Base-by-base conservation (phyloP, 352 stramenopile species). In the Phytophthora pistaciae region DNA sequence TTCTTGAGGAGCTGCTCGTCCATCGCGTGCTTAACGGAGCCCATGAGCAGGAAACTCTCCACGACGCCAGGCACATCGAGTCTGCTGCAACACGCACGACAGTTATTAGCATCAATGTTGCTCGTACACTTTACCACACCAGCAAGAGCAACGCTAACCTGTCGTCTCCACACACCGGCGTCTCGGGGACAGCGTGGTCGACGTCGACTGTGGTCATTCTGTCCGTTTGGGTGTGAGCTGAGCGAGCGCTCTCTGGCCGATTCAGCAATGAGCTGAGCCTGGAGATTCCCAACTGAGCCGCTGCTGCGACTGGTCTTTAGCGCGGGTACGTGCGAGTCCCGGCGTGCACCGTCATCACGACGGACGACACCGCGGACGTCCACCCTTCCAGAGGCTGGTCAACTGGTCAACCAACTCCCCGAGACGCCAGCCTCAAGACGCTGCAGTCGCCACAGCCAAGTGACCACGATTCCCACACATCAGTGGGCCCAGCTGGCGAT, bases 61-160 rank as follows among this genome's bases (percentile, higher is more conserved):
- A 92, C 74, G 31, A 92, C 74, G 21, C 85, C 85, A 14, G 85
- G 85, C 29, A 92, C 76, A 40, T 92, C 85, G 29, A 92, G 73
- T 73, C 84, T 89, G 49, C 48, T 56, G 40, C n/a, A 49, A 46
- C 27, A 36, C 8, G 29, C 29, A 36, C 29, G 29, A 36, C 8
- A 36, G 29, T 36, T 36, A 36, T 36, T 3, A 36, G 29, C 29
- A 0, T 2, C 29, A 36, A 36, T 36, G 29, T 33, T 33, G 29
- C 7, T 33, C 5, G 29, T 7, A 33, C 29, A 3, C 29, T n/a
- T n/a, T n/a, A n/a, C 27, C 27, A 29, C 27, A 29, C 7, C 10
- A 23, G 18, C 44, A 21, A 52, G 14, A 10, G 20, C 3, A 14
- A 25, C 16, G 23, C 4, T 3, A 31, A 79, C 72, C 72, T 74